phyloP scores from a whole-genome alignment of 2,329 filamentous ascomycete species.

The Teratosphaeria viscida region DNA sequence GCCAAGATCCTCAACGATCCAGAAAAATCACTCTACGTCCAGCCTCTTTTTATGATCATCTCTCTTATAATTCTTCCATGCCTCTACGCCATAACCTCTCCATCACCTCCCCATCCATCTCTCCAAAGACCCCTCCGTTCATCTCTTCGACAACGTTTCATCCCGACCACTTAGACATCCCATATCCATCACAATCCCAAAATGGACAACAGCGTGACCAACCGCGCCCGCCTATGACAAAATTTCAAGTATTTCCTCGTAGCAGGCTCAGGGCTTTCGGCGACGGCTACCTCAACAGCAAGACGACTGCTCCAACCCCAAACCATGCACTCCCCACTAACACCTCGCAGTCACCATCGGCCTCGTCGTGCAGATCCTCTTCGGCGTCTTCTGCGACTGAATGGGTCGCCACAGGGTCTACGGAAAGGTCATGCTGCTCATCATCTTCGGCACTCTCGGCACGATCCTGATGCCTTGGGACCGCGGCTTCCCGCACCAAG shows the following conservation, averaged over 20 bases:
- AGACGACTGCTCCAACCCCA: not conserved
- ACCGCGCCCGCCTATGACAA: not conserved
- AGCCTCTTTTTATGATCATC: too few species aligned
- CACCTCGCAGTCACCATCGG: constrained; percentile 1
- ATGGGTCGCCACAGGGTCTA: constrained; percentile 3
- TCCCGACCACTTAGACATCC: not conserved
- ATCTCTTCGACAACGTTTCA: too few species aligned
- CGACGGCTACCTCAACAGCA: constrained; percentile 1
- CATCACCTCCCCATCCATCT: too few species aligned
- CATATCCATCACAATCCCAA: not conserved
- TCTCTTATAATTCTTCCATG: too few species aligned
- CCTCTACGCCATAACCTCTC: too few species aligned
- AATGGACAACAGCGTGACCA: not conserved
- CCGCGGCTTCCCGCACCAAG: not conserved
- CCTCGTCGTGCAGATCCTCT: not conserved
- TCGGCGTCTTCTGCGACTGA: constrained; percentile 1
- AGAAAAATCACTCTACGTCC: too few species aligned
- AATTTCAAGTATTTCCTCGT: not conserved
- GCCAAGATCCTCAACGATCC: not conserved
- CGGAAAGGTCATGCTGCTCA: constrained; percentile 2
- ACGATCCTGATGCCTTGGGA: not conserved
- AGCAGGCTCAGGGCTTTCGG: constrained; percentile 1
- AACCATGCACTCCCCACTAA: not conserved
- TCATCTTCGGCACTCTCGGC: constrained; percentile 1
- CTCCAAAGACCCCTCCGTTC: too few species aligned